phyloP scores from a whole-genome alignment of 2,329 filamentous ascomycete genomes.

The Sarocladium oryzae region DNA sequence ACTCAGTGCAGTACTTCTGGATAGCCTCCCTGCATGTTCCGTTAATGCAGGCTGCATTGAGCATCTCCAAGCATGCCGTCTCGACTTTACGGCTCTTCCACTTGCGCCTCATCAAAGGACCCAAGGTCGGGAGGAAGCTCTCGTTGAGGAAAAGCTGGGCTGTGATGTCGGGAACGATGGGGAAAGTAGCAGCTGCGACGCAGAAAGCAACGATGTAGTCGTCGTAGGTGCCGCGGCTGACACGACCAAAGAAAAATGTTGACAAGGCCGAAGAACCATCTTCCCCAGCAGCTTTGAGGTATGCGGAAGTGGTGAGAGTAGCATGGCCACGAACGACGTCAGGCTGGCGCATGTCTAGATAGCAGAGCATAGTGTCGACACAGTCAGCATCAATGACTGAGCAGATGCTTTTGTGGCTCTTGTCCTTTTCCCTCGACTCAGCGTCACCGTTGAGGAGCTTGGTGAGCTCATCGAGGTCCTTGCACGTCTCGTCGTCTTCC shows the following conservation, averaged over 20 bases:
- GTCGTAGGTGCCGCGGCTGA: slow-evolving; percentile 72
- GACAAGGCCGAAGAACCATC: slow-evolving; percentile 64
- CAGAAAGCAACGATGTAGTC: slow-evolving; percentile 90
- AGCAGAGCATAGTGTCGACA: slow-evolving; percentile 79
- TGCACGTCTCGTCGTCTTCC: slow-evolving; percentile 66
- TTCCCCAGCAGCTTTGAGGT: slow-evolving; percentile 70
- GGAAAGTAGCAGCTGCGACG: slow-evolving; percentile 82
- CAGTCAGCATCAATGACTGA: slow-evolving; percentile 65
- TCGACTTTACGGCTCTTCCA: slow-evolving; percentile 84
- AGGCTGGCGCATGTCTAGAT: slow-evolving; percentile 76
- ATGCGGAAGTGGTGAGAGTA: slow-evolving; percentile 73
- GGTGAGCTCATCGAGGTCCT: slow-evolving; percentile 51
- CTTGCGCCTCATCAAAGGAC: slow-evolving; percentile 68
- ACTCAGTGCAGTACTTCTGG: slow-evolving; percentile 75
- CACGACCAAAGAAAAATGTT: slow-evolving; percentile 65
- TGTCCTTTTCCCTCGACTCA: slow-evolving; percentile 35
- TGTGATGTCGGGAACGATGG: slow-evolving; percentile 70
- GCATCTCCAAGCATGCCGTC: slow-evolving; percentile 76
- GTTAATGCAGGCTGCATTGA: slow-evolving; percentile 89
- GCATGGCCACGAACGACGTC: slow-evolving; percentile 72
- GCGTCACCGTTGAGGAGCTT: slow-evolving; percentile 53
- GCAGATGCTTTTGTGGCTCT: slow-evolving; percentile 43
- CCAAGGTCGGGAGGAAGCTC: slow-evolving; percentile 73
- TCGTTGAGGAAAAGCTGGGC: slow-evolving; percentile 79
- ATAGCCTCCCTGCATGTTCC: slow-evolving; percentile 75